Percentiles rank a stretch among this genome's conserved stretches.
phyloP scores from a whole-genome alignment of 208 protist genomes.

The Acanthamoeba quina region DNA sequence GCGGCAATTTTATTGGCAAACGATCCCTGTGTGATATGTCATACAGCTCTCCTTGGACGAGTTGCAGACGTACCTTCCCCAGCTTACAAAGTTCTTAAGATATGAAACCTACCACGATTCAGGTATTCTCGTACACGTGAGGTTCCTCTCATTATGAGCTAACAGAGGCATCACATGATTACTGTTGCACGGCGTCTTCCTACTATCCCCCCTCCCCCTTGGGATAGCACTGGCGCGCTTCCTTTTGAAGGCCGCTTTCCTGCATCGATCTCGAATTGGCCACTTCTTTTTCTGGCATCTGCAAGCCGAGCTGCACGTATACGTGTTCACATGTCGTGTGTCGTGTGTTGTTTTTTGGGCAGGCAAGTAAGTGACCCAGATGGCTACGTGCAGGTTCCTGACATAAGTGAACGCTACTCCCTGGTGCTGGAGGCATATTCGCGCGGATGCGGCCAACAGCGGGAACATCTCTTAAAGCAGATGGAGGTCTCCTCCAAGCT shows the following conservation, averaged over 20 bases:
- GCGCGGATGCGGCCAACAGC: conserved; percentile 75
- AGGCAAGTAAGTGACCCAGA: too few relatives aligned
- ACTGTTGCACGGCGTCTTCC: too few relatives aligned
- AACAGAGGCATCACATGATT: too few relatives aligned
- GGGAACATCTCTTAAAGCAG: conserved; percentile 21
- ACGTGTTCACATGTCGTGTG: background rate
- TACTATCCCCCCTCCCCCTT: too few relatives aligned
- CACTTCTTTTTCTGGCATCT: conserved; percentile 92
- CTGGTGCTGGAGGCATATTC: conserved; percentile 86
- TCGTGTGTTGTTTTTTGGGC: background rate
- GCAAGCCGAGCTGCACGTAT: conserved; percentile 61
- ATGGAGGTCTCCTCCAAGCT: conserved; percentile 26
- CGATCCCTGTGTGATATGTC: too few relatives aligned
- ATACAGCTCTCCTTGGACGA: conserved; percentile 59
- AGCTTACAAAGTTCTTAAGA: conserved; percentile 89
- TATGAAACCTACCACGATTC: conserved; percentile 92
- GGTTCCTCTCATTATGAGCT: too few relatives aligned
- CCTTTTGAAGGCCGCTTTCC: conserved; percentile 82
- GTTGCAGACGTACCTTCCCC: conserved; percentile 83
- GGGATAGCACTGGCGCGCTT: conserved; percentile 81
- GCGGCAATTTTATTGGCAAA: too few relatives aligned
- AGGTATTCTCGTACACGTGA: too few relatives aligned
- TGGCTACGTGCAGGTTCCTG: conserved; percentile 56
- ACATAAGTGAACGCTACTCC: conserved; percentile 83
- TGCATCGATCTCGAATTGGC: conserved; percentile 77